Percentiles rank a stretch among this genome's conserved stretches.
These are phyloP conservation scores for Venturia asperata DNA, from an alignment of 2,329 filamentous ascomycete genomes.

Conservation along the genomic window DNA sequence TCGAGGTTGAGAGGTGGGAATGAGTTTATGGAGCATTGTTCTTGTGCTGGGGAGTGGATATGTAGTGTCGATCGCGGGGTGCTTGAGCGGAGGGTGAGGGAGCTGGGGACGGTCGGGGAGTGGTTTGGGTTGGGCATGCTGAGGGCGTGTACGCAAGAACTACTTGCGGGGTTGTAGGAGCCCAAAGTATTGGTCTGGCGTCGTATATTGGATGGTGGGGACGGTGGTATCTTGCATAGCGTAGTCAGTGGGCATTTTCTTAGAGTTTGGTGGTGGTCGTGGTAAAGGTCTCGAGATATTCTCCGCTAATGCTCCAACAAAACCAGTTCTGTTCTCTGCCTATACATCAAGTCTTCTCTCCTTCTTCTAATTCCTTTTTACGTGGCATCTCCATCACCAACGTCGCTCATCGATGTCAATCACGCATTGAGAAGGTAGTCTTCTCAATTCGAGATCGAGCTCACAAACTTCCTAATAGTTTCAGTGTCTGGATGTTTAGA, in stretches of 20 bases:
- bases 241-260: not conserved
- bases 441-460: too few species aligned
- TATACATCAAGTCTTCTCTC: not conserved
- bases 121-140: slow-evolving; percentile 81
- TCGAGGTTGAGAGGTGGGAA: slow-evolving; percentile 63
- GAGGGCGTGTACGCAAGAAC: slow-evolving; percentile 61
- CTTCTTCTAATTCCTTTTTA: not conserved
- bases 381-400: too few species aligned
- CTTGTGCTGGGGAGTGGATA: slow-evolving; percentile 80
- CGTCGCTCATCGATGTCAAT: too few species aligned
- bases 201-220: not conserved
- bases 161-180: slow-evolving; percentile 42
- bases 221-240: not conserved
- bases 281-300: too few species aligned
- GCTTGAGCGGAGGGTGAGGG: slow-evolving; percentile 56
- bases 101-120: slow-evolving; percentile 66
- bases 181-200: not conserved
- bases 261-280: not conserved
- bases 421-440: too few species aligned
- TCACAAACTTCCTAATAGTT: too few species aligned
- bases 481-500: too few species aligned
- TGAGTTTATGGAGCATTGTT: slow-evolving; percentile 95
- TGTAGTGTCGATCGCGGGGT: slow-evolving; percentile 59
- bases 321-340: not conserved
- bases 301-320: not conserved